Conservation (phyloP, 2,329 filamentous ascomycete species). For the Pyrenochaeta sp. region DNA sequence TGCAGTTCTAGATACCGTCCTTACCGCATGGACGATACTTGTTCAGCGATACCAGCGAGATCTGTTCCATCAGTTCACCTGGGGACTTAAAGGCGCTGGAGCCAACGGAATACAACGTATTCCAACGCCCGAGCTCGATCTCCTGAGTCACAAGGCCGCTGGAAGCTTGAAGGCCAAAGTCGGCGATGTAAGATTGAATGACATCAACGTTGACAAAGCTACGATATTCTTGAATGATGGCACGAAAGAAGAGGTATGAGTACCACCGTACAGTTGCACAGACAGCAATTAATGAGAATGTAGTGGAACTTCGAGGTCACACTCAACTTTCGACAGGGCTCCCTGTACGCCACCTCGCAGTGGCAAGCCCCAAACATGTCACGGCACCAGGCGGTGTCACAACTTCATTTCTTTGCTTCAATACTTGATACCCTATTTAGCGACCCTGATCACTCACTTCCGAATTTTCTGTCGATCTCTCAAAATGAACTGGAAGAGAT, state of each 20-base stretch:
- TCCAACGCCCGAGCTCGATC: slow-evolving; percentile 23
- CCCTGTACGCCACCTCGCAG: slow-evolving; percentile 50
- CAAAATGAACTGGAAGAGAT: slow-evolving; percentile 55
- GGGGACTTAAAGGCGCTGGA: slow-evolving; percentile 29
- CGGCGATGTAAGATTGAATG: slow-evolving; percentile 18
- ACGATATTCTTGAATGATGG: slow-evolving; percentile 41
- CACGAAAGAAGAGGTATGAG: slow-evolving; percentile 38
- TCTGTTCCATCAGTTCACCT: slow-evolving; percentile 40
- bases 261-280: background rate
- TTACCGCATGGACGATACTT: slow-evolving; percentile 43
- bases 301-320: slow-evolving; percentile 44
- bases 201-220: slow-evolving; percentile 11
- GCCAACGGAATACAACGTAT: slow-evolving; percentile 24
- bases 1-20: slow-evolving; percentile 28
- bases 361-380: slow-evolving; percentile 55
- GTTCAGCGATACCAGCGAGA: slow-evolving; percentile 45
- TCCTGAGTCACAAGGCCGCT: slow-evolving; percentile 21
- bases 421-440: slow-evolving; percentile 49
- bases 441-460: slow-evolving; percentile 20
- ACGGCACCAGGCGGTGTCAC: slow-evolving; percentile 53
- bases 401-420: slow-evolving; percentile 54
- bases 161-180: slow-evolving; percentile 26
- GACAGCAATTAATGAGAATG: slow-evolving; percentile 1
- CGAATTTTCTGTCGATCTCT: slow-evolving; percentile 27
- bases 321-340: slow-evolving; percentile 32